phyloP scores from a whole-genome alignment of 1,139 yeast species.

The Wickerhamomyces sp. region DNA sequence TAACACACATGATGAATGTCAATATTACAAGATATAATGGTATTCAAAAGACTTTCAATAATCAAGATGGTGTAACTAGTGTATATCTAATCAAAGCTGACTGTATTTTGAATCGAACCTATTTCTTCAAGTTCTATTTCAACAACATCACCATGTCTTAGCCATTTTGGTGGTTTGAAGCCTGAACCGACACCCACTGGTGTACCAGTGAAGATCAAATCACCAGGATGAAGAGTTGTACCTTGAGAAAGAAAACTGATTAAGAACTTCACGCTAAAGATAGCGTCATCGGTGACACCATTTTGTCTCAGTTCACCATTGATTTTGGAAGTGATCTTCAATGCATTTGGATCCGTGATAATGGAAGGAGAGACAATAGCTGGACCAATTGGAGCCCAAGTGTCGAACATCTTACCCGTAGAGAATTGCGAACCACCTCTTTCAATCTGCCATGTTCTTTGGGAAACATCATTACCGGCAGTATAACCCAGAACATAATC shows the following conservation, averaged over 20 bases:
- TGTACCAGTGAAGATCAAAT: slow-evolving; percentile 47
- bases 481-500: slow-evolving; percentile 46
- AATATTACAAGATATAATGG: too few species aligned
- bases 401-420: slow-evolving; percentile 47
- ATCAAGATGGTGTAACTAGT: too few species aligned
- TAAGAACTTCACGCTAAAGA: slow-evolving; percentile 40
- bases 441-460: slow-evolving; percentile 46
- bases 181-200: slow-evolving; percentile 49
- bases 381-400: slow-evolving; percentile 27
- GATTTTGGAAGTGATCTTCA: slow-evolving; percentile 33
- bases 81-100: slow-evolving; percentile 26
- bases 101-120: slow-evolving; percentile 39
- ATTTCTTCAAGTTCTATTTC: slow-evolving; percentile 37
- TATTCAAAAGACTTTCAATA: too few species aligned
- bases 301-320: slow-evolving; percentile 42
- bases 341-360: slow-evolving; percentile 28
- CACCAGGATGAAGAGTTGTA: slow-evolving; percentile 44
- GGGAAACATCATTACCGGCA: slow-evolving; percentile 51
- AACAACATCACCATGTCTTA: slow-evolving; percentile 41
- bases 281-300: slow-evolving; percentile 42
- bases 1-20: too few species aligned
- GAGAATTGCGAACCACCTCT: slow-evolving; percentile 48
- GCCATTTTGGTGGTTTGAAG: slow-evolving; percentile 40
- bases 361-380: slow-evolving; percentile 37
- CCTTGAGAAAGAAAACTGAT: slow-evolving; percentile 47